These are phyloP conservation scores for Blastobotrys chiropterorum DNA, from an alignment of 805 yeast species.

Conservation along the genomic window DNA sequence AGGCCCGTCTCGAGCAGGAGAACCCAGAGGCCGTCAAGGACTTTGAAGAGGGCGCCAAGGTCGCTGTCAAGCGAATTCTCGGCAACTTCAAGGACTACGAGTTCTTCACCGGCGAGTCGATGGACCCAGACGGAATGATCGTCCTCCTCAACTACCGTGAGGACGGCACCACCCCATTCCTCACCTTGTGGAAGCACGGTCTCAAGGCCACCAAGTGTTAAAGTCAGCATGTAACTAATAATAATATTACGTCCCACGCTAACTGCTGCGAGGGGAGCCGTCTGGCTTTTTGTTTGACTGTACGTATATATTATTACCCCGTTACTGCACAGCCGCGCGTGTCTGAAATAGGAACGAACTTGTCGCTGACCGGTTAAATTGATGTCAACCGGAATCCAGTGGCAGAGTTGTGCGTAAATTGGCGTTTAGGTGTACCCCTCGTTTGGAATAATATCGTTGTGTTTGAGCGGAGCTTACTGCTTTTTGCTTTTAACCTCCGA, in stretches of 20 bases:
- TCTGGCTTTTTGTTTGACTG: too few relatives aligned
- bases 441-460: too few relatives aligned
- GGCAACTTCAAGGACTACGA: conserved; percentile 98
- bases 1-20: conserved; percentile 82
- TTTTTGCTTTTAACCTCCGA: too few relatives aligned
- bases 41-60: conserved; percentile 96
- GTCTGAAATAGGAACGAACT: too few relatives aligned
- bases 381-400: too few relatives aligned
- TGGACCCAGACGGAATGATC: conserved; percentile 99
- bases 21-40: conserved; percentile 80
- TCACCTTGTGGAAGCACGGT: conserved; percentile 99
- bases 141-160: conserved; percentile 99
- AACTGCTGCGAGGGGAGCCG: too few relatives aligned
- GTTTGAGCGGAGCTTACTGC: too few relatives aligned
- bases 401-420: too few relatives aligned
- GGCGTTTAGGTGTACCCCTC: too few relatives aligned
- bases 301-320: too few relatives aligned
- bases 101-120: conserved; percentile 98
- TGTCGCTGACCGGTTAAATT: too few relatives aligned
- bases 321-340: too few relatives aligned
- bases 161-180: conserved; percentile 97
- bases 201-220: conserved; percentile 83
- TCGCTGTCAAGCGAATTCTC: conserved; percentile 93
- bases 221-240: conserved; percentile 23
- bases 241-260: background rate